These are phyloP conservation scores for Macrotyloma uniflorum DNA, from an alignment of 306 rosid species.

Conservation along the genomic window DNA sequence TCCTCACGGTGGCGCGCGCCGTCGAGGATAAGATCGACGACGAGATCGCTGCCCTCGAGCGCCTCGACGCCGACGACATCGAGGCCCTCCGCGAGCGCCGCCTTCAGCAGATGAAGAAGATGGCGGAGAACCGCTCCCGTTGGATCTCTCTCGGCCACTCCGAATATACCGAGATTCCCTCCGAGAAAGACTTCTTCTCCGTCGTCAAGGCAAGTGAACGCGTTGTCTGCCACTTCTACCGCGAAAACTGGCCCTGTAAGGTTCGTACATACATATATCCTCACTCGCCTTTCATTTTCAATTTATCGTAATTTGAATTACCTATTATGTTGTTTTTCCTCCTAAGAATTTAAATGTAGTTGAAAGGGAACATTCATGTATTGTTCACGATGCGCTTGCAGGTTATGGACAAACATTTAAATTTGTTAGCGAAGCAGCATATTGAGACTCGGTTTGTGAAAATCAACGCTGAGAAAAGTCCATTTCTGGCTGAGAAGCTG, in stretches of 20 bases:
- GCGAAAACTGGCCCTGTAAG: conserved; percentile 99
- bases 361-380: conserved; percentile 35
- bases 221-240: conserved; percentile 96
- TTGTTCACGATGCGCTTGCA: conserved; percentile 46
- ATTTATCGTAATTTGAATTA: background rate
- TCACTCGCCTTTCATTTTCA: background rate
- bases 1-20: conserved; percentile 82
- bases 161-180: conserved; percentile 74
- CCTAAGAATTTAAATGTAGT: background rate
- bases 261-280: conserved; percentile 29
- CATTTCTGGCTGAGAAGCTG: conserved; percentile 89
- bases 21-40: conserved; percentile 92
- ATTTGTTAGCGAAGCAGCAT: conserved; percentile 84
- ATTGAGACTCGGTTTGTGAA: conserved; percentile 86
- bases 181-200: conserved; percentile 93
- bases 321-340: background rate
- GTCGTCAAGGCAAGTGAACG: conserved; percentile 97
- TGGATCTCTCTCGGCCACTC: conserved; percentile 95
- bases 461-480: conserved; percentile 92
- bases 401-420: conserved; percentile 95
- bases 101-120: conserved; percentile 94
- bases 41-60: conserved; percentile 86
- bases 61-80: conserved; percentile 75
- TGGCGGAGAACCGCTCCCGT: conserved; percentile 92
- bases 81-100: conserved; percentile 91